Evolutionary conservation across 2,329 filamentous ascomycete genomes (phyloP).

Genomic region (Arthrobotrys iridis): DNA sequence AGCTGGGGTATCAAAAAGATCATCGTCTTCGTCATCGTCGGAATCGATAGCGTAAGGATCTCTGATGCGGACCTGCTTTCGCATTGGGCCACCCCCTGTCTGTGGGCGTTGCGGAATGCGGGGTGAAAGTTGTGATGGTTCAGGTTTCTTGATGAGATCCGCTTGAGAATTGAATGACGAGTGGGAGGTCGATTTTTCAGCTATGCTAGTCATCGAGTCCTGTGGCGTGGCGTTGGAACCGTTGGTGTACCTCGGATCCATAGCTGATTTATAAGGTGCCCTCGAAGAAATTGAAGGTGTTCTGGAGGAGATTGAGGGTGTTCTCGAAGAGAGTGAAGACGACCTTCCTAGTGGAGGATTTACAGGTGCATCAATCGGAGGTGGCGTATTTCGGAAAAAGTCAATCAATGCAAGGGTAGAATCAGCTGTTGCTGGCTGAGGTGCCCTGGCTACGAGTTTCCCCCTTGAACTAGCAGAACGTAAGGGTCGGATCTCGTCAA

Average conservation of each 20-base stretch:
- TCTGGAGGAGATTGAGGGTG: neutral
- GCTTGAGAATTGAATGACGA: conserved; percentile 80
- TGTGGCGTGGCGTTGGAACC: conserved; percentile 42
- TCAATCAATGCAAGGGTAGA: conserved; percentile 90
- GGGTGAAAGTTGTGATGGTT: conserved; percentile 60
- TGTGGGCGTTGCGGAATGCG: conserved; percentile 57
- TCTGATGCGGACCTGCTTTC: conserved; percentile 79
- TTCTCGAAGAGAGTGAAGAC: conserved; percentile 65
- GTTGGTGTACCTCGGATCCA: conserved; percentile 54
- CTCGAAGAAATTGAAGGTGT: conserved; percentile 71
- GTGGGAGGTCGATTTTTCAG: conserved; percentile 60
- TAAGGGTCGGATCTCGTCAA: conserved; percentile 34
- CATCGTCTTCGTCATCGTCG: conserved; percentile 66
- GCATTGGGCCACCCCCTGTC: conserved; percentile 69
- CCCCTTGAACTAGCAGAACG: conserved; percentile 23
- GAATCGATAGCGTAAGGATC: conserved; percentile 95
- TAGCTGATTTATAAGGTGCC: conserved; percentile 76
- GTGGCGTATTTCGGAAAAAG: conserved; percentile 80
- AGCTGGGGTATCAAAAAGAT: conserved; percentile 31
- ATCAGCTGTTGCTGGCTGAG: conserved; percentile 72
- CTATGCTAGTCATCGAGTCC: conserved; percentile 46
- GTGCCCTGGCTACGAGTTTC: conserved; percentile 71
- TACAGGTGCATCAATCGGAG: conserved; percentile 58
- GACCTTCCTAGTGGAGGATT: conserved; percentile 86
- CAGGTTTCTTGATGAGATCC: conserved; percentile 67